phyloP scores from a whole-genome alignment of 2,329 filamentous ascomycete species.

The Parascedosporium putredinis region DNA sequence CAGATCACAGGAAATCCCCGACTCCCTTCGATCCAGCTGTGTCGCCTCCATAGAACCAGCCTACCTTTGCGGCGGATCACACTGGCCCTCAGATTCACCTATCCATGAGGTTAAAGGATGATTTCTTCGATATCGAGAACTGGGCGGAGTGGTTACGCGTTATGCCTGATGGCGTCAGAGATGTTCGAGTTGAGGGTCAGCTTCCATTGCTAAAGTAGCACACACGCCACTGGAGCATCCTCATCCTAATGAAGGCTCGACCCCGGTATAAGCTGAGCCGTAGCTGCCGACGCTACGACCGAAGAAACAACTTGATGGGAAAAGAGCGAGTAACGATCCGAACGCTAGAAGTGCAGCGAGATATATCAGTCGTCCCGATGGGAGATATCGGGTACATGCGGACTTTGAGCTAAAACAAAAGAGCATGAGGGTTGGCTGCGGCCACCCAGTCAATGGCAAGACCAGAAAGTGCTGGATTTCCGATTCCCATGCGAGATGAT shows the following conservation, averaged over 20 bases:
- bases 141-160: conserved; percentile 49
- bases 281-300: too few relatives aligned
- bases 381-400: too few relatives aligned
- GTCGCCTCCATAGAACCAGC: conserved; percentile 34
- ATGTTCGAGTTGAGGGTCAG: conserved; percentile 44
- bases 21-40: conserved; percentile 45
- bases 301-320: too few relatives aligned
- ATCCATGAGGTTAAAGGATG: conserved; percentile 39
- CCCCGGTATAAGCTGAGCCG: too few relatives aligned
- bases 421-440: too few relatives aligned
- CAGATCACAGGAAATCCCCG: conserved; percentile 43
- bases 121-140: conserved; percentile 38
- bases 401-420: too few relatives aligned
- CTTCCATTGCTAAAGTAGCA: conserved; percentile 19
- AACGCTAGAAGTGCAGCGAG: too few relatives aligned
- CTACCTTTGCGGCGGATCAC: conserved; percentile 30
- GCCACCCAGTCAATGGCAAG: too few relatives aligned
- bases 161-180: conserved; percentile 46
- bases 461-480: background rate
- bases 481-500: background rate
- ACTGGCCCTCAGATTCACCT: conserved; percentile 37
- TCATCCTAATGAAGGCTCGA: too few relatives aligned
- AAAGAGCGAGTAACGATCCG: too few relatives aligned
- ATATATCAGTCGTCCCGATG: too few relatives aligned
- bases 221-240: too few relatives aligned